Base-by-base conservation (phyloP, 331 rosid species). In the Rhamnella rubrinervis region DNA sequence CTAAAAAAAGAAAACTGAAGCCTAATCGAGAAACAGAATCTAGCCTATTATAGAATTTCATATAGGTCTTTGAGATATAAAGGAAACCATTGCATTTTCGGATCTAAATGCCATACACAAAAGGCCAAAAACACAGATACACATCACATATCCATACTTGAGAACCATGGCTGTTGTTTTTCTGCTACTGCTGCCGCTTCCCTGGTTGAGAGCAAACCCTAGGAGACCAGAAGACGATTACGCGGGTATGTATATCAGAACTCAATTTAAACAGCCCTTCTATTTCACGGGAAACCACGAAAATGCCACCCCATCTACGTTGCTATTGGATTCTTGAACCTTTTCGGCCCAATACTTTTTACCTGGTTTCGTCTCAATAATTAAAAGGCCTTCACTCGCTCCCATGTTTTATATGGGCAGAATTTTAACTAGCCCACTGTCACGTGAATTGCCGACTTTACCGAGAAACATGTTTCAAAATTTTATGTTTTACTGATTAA, bases 131-230 rank as follows among this genome's bases (percentile, higher is more conserved):
- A 17, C 25, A 6, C 15, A 47, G 13, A 26, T 21, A 26, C 1
- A 65, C 2, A 39, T 47, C 37, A 40, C 49, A 12, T 44, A 68
- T 28, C 39, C 80, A 12, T 44, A 87, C 95, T 88, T 88, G 78
- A 88, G 87, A 79, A 88, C 89, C 95, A 88, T 88, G 71, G 81
- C 75, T 59, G 71, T 66, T 40, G 57, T 15, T 25, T 13, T 10
- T 4, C 35, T 7, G 25, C 1, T 20, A 40, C 19, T 70, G 69
- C 21, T 38, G 70, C 74, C 70, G 63, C 75, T 21, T 18, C 31
- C 68, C 31, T 12, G 55, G 38, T 31, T 21, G 61, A 18, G 76
- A 18, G 63, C 50, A 81, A 88, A 85, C 93, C 90, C 88, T 74
- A 83, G 63, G 20, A 28, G 5, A 10, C 8, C 16, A 49, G 37